phyloP scores from a whole-genome alignment of 1,284 basidiomycete genomes.

The Trichosporon sp. region DNA sequence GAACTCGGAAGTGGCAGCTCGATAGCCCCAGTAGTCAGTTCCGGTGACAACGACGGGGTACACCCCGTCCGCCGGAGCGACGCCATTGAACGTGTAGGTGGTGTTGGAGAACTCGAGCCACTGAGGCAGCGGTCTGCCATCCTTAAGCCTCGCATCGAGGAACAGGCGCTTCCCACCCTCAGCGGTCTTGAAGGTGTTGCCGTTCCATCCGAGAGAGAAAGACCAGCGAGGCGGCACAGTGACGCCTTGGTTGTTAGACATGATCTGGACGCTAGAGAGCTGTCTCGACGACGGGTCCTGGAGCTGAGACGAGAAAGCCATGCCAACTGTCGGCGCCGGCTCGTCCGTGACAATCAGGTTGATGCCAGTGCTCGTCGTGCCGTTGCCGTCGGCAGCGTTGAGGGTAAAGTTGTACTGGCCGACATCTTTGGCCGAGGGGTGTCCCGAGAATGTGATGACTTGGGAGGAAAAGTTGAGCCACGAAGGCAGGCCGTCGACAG shows the following conservation, averaged over 20 bases:
- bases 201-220: constrained; percentile 54
- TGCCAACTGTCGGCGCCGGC: constrained; percentile 40
- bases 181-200: constrained; percentile 42
- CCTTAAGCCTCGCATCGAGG: constrained; percentile 47
- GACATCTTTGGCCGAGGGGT: constrained; percentile 33
- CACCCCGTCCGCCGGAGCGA: constrained; percentile 48
- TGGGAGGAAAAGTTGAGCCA: constrained; percentile 49
- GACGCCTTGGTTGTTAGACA: constrained; percentile 43
- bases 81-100: constrained; percentile 54
- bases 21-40: constrained; percentile 47
- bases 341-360: constrained; percentile 46
- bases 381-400: constrained; percentile 36
- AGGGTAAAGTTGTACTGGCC: constrained; percentile 31
- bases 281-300: constrained; percentile 30
- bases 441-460: constrained; percentile 35
- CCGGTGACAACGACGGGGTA: constrained; percentile 45
- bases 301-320: constrained; percentile 46
- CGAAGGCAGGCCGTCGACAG: constrained; percentile 47
- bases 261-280: constrained; percentile 36
- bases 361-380: constrained; percentile 32
- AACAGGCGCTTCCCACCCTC: constrained; percentile 28
- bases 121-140: constrained; percentile 42
- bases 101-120: constrained; percentile 54
- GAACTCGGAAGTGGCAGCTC: constrained; percentile 46
- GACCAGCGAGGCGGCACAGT: constrained; percentile 50